Evolutionary conservation across 768 basidiomycete genomes (phyloP).

Genomic region (Pulveroboletus sp.): DNA sequence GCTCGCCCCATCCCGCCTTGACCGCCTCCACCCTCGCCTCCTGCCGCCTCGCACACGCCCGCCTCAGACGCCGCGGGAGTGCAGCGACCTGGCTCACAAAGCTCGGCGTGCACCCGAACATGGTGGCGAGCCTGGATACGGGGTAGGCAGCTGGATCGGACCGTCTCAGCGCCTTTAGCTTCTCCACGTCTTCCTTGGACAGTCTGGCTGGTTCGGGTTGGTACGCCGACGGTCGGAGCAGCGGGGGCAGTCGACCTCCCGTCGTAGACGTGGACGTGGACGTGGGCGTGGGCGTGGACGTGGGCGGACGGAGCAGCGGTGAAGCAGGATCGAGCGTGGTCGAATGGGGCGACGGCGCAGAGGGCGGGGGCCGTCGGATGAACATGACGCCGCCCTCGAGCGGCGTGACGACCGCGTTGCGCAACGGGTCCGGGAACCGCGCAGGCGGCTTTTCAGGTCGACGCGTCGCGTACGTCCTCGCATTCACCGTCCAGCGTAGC

Average conservation of each 20-base stretch:
- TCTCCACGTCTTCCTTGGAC: conserved; percentile 48
- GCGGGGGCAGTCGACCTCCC: conserved; percentile 42
- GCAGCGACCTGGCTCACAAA: conserved; percentile 67
- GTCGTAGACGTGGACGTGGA: too few relatives aligned
- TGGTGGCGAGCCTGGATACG: conserved; percentile 62
- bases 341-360: conserved; percentile 69
- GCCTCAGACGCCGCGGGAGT: conserved; percentile 49
- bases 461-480: conserved; percentile 43
- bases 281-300: too few relatives aligned
- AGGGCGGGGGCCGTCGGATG: conserved; percentile 81
- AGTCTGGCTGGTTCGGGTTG: conserved; percentile 36
- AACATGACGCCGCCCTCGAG: conserved; percentile 65
- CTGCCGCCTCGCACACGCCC: conserved; percentile 38
- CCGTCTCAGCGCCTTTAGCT: conserved; percentile 55
- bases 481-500: conserved; percentile 8
- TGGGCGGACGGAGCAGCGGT: conserved; percentile 53
- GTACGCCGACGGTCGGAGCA: conserved; percentile 41
- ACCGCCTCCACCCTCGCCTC: conserved; percentile 45
- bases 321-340: conserved; percentile 67
- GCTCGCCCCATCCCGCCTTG: conserved; percentile 67
- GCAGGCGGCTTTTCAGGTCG: conserved; percentile 43
- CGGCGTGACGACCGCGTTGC: conserved; percentile 46
- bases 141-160: conserved; percentile 58
- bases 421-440: conserved; percentile 55
- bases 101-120: conserved; percentile 67